Evolutionary conservation across 805 yeast genomes (phyloP), one percentile per base, ranked within the genome.

Genomic region (Wickerhamomyces rabaulensis): DNA sequence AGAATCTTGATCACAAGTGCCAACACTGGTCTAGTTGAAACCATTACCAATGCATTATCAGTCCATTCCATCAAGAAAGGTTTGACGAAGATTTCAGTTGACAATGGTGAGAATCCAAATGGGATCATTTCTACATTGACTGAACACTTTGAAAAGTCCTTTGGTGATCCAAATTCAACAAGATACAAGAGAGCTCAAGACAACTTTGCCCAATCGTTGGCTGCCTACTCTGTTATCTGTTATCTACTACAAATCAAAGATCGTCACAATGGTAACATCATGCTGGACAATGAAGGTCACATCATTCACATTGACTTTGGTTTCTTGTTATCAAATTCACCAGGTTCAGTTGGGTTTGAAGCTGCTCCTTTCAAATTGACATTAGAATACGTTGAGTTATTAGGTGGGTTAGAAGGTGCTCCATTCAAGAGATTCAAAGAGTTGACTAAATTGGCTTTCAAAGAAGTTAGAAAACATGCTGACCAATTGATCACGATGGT

Each of bases 291-390:
- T 48, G 96, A 92, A 49, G 99, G 99, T 0, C 99, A 94, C 61
- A 85, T 94, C 12, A 82, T 92, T 40, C 95, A 88, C 64, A 94
- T 94, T 56, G 99, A 94, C 67, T 94, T 94, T 69, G 99, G 99
- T 0, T 92, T 89, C 64, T 67, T 92, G 62, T 71, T 92, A 3
- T 88, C 97, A 0, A 92, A 94, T 61, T 84, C 97, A 0, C 99
- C 99, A 0, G 99, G 99, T 4, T 85, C 96, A 42, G 90, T 94
- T 46, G 97, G 97, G 0, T 91, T 94, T 63, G 99, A 94, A 62
- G 95, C 97, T 1, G 97, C 98, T 1, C 97, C 99, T 1, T 94
- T 94, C 73, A 94, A 94, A 63, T 71, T 94, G 16, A 89, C 98
- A 0, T 73, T 74, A 49, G 99, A 94, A 58, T 94, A 94, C 56